These are phyloP conservation scores for Sphaerosporella brunnea DNA, from an alignment of 495 filamentous ascomycete species.

Conservation along the genomic window DNA sequence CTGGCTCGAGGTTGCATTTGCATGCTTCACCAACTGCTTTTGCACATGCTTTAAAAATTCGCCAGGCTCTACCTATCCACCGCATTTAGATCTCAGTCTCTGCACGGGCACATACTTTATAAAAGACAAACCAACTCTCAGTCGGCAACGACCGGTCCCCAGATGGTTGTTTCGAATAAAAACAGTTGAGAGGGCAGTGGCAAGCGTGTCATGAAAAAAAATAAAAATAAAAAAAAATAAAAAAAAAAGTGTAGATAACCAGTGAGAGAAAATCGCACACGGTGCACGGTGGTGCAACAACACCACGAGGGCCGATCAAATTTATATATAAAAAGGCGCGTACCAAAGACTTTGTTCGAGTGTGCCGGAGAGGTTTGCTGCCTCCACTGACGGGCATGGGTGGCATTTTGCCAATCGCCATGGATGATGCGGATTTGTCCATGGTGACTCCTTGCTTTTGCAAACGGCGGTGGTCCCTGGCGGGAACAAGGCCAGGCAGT, in stretches of 20 bases:
- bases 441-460: background rate
- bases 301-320: too few relatives aligned
- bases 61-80: conserved; percentile 4
- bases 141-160: too few relatives aligned
- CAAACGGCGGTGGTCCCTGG: background rate
- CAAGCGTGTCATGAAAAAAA: background rate
- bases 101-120: background rate
- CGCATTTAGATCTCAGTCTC: background rate
- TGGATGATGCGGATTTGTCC: background rate
- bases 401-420: background rate
- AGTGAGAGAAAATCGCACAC: background rate
- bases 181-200: too few relatives aligned
- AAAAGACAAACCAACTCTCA: too few relatives aligned
- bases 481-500: too few relatives aligned
- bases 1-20: conserved; percentile 17
- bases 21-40: conserved; percentile 9
- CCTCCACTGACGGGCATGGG: background rate
- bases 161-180: too few relatives aligned
- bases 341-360: conserved; percentile 3
- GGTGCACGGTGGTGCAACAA: too few relatives aligned
- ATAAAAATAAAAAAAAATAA: conserved; percentile 1
- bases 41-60: conserved; percentile 19
- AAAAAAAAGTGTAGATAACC: background rate
- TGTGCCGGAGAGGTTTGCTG: background rate
- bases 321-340: too few relatives aligned